phyloP scores from a whole-genome alignment of 371 early-diverging fungal species.

The Mortierella sp. region DNA sequence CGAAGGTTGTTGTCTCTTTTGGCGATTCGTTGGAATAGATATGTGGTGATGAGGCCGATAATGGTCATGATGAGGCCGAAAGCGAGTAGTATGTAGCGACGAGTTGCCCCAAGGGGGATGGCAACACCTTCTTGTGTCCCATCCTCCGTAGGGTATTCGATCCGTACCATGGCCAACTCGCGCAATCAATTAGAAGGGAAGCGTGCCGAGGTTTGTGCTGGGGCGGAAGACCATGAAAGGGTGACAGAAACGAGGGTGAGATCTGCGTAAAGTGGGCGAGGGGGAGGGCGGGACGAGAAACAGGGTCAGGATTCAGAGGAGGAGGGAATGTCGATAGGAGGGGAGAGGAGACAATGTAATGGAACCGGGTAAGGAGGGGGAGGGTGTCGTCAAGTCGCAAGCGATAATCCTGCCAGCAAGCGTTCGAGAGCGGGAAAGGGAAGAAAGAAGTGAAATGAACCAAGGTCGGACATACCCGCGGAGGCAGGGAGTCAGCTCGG shows the following conservation, averaged over 20 bases:
- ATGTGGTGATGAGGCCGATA: constrained; percentile 24
- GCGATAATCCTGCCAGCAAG: no score
- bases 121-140: constrained; percentile 3
- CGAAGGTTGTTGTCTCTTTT: constrained; percentile 47
- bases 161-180: constrained; percentile 8
- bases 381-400: no score
- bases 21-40: constrained; percentile 38
- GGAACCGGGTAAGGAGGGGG: no score
- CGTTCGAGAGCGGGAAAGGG: no score
- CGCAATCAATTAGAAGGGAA: not conserved
- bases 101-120: constrained; percentile 22
- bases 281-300: no score
- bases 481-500: no score
- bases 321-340: no score
- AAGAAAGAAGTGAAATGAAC: no score
- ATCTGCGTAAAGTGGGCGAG: not conserved
- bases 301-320: no score
- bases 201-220: not conserved
- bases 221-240: no score
- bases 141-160: constrained; percentile 1
- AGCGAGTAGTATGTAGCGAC: constrained; percentile 28
- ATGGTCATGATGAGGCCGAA: constrained; percentile 10
- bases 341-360: no score
- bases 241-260: not conserved
- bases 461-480: no score